Evolutionary conservation across 148 eudicot genomes (phyloP).

Genomic region (Camellia sinensis): DNA sequence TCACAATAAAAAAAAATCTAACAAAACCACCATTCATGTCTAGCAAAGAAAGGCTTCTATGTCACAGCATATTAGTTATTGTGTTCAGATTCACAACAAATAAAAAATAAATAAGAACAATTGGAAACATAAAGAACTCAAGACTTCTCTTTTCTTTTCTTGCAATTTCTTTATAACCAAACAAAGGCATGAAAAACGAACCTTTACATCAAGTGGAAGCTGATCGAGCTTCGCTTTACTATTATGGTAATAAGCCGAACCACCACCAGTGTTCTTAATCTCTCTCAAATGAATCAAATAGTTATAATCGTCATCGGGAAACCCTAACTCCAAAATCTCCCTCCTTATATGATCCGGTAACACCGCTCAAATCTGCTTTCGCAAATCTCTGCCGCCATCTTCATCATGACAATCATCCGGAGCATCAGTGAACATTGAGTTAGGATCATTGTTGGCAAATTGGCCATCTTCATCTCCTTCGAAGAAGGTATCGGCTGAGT

Average conservation of each 20-base stretch:
- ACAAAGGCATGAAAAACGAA: neutral
- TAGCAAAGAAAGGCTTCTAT: no score
- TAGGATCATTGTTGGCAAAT: constrained; percentile 21
- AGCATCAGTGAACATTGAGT: constrained; percentile 62
- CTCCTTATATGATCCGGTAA: constrained; percentile 68
- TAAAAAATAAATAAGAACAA: no score
- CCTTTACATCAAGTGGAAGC: constrained; percentile 61
- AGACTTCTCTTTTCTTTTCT: no score
- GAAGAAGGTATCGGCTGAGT: constrained; percentile 16
- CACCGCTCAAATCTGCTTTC: neutral
- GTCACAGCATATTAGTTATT: no score
- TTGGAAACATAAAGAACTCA: no score
- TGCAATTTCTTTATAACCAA: neutral
- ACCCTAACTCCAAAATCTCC: constrained; percentile 89
- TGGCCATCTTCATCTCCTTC: constrained; percentile 38
- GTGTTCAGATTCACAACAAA: no score
- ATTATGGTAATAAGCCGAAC: constrained; percentile 65
- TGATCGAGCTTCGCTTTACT: constrained; percentile 63
- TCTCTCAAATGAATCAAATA: constrained; percentile 83
- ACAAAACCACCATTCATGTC: no score
- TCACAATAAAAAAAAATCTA: no score
- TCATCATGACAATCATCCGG: constrained; percentile 48
- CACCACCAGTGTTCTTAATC: constrained; percentile 76
- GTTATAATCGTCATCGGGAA: constrained; percentile 96
- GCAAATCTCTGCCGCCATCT: constrained; percentile 8